These are phyloP conservation scores for Nakaseomyces bracarensis DNA, from an alignment of 1,139 yeast genomes.

Conservation along the genomic window DNA sequence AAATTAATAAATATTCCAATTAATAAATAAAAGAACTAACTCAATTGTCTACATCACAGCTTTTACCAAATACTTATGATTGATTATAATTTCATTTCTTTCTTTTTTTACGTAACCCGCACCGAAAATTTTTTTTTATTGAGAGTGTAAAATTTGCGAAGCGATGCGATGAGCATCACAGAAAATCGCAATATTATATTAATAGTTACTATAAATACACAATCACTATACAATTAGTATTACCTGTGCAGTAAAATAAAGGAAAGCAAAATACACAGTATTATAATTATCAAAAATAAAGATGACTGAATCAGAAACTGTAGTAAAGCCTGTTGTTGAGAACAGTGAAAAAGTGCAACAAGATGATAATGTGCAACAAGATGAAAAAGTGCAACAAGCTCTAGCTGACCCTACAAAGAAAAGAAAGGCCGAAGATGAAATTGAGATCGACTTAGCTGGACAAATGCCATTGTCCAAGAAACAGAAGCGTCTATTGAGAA, in stretches of 20 bases:
- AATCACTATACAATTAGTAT: too few relatives aligned
- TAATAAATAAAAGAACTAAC: neutral
- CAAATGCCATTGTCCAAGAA: slow-evolving; percentile 85
- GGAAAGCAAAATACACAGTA: too few relatives aligned
- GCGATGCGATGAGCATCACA: slow-evolving; percentile 2
- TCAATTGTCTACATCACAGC: neutral
- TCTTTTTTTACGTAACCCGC: slow-evolving; percentile 2
- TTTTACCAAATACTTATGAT: too few relatives aligned
- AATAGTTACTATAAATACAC: too few relatives aligned
- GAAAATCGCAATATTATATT: too few relatives aligned
- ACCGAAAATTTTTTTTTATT: neutral
- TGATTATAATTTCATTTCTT: neutral
- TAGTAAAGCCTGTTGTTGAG: neutral
- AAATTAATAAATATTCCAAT: neutral
- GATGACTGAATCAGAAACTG: neutral
- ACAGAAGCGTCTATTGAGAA: slow-evolving; percentile 75
- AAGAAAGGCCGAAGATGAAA: slow-evolving; percentile 42
- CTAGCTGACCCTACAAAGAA: slow-evolving; percentile 31
- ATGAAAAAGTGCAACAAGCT: slow-evolving; percentile 23
- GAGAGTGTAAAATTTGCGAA: slow-evolving; percentile 3
- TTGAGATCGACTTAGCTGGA: slow-evolving; percentile 71
- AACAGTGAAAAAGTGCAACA: slow-evolving; percentile 19
- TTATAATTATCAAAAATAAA: too few relatives aligned
- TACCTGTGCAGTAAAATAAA: neutral
- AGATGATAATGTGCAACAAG: slow-evolving; percentile 15